Base-by-base conservation (phyloP, 306 rosid genomes). In the Coriaria nepalensis region DNA sequence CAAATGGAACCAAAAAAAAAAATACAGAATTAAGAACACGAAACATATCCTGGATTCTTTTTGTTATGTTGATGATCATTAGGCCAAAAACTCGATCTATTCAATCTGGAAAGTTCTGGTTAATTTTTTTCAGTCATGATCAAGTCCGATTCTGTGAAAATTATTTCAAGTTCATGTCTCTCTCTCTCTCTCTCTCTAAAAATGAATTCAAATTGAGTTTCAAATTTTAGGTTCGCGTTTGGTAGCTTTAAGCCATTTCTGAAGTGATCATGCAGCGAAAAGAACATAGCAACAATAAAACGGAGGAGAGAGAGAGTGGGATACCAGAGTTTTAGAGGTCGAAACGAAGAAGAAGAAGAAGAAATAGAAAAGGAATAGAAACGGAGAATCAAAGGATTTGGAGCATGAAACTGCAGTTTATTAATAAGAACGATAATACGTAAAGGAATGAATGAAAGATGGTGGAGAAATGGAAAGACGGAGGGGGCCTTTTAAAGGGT, bases 401-500 rank as follows among this genome's bases (percentile, higher is more conserved):
- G 53, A 57, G 11, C 45, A 57, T 57, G 37, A 37, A 57, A 57
- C 29, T 32, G 4, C 4, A 11, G 38, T 45, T 20, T 6, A 5
- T 8, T 10, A 0, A 0, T 20, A 20, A 20, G 29, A 20, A 20
- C 29, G 12, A 36, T 14, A 13, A 37, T 35, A 10, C 6, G 38
- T 6, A 11, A 6, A n/a, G 20, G 13, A 56, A 45, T 13, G 47
- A 20, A 56, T 33, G 5, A 10, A 2, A 7, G 51, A 45, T n/a
- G 49, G 14, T 10, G 61, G 10, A 33, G 51, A 42, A 46, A 9
- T 35, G 9, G 7, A 47, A n/a, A 13, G 4, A 2, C 12, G 40
- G 35, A 9, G 44, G 35, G 11, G 15, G 45, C 13, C 9, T 57
- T 57, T 57, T 57, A 57, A 46, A 57, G 62, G 53, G n/a, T n/a